A percentile compares a stretch with the other conserved stretches of the same genome.
These are phyloP conservation scores for Pseudogymnoascus sp. DNA, from an alignment of 2,329 filamentous ascomycete species.

Conservation along the genomic window DNA sequence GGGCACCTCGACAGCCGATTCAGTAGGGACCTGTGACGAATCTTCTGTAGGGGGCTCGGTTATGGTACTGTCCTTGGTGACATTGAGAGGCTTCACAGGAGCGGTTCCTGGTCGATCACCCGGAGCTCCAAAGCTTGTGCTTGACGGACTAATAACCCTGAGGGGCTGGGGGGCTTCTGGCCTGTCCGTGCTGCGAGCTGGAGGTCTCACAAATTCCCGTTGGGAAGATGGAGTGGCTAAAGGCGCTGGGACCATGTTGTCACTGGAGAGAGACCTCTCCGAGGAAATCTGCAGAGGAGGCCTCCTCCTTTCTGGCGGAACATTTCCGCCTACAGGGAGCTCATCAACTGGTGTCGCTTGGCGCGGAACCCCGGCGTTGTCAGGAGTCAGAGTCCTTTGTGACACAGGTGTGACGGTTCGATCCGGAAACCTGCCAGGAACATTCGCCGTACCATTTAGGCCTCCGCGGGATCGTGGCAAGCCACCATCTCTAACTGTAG, in stretches of 20 bases:
- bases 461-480: conserved; percentile 25
- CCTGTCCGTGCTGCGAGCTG: conserved; percentile 27
- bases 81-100: background rate
- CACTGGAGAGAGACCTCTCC: conserved; percentile 24
- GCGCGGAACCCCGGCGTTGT: conserved; percentile 15
- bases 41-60: background rate
- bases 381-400: conserved; percentile 23
- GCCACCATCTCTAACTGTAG: conserved; percentile 24
- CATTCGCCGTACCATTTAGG: conserved; percentile 22
- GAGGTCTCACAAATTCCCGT: conserved; percentile 27
- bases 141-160: conserved; percentile 2
- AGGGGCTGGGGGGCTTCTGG: conserved; percentile 11
- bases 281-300: conserved; percentile 26
- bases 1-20: background rate
- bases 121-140: background rate
- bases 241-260: conserved; percentile 30
- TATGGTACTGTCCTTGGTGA: background rate
- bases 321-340: conserved; percentile 21
- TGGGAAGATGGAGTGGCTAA: conserved; percentile 28
- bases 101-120: background rate
- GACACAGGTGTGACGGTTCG: conserved; percentile 24
- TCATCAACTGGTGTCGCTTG: conserved; percentile 21
- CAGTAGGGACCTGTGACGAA: background rate
- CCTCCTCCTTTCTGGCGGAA: conserved; percentile 27
- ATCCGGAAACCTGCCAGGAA: conserved; percentile 25